phyloP scores from a whole-genome alignment of 2,329 filamentous ascomycete genomes.

The Calonectria hawksworthii region DNA sequence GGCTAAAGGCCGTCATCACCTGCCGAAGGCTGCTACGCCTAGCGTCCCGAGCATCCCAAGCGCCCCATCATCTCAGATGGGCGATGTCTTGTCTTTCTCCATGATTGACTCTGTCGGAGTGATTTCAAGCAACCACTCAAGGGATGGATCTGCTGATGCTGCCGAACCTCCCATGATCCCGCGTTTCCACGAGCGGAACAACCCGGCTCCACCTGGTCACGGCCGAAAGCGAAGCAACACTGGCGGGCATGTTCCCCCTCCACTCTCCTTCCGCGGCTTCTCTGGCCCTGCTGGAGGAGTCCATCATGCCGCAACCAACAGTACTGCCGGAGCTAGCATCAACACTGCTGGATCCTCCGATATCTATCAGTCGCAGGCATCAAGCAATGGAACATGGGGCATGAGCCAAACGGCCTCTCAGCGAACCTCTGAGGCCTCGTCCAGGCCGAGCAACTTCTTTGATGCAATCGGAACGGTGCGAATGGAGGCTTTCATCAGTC shows the following conservation, averaged over 20 bases:
- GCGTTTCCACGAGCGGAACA: conserved; percentile 73
- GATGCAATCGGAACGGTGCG: conserved; percentile 91
- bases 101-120: conserved; percentile 57
- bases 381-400: conserved; percentile 61
- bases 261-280: conserved; percentile 84
- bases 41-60: conserved; percentile 61
- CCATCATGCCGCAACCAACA: conserved; percentile 66
- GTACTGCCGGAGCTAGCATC: conserved; percentile 70
- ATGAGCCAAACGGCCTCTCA: conserved; percentile 62
- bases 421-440: conserved; percentile 70
- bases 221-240: conserved; percentile 92
- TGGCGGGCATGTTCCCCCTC: conserved; percentile 78
- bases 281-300: conserved; percentile 66
- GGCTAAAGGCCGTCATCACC: conserved; percentile 77
- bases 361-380: conserved; percentile 68
- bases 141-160: conserved; percentile 69
- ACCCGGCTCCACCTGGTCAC: conserved; percentile 65
- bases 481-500: conserved; percentile 96
- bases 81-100: conserved; percentile 53
- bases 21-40: conserved; percentile 62
- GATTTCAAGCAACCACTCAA: conserved; percentile 53
- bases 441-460: conserved; percentile 76
- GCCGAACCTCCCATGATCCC: conserved; percentile 81
- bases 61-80: conserved; percentile 53
- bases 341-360: conserved; percentile 73